Conservation (phyloP, 139 green algal species). For the Ulvella scutata region DNA sequence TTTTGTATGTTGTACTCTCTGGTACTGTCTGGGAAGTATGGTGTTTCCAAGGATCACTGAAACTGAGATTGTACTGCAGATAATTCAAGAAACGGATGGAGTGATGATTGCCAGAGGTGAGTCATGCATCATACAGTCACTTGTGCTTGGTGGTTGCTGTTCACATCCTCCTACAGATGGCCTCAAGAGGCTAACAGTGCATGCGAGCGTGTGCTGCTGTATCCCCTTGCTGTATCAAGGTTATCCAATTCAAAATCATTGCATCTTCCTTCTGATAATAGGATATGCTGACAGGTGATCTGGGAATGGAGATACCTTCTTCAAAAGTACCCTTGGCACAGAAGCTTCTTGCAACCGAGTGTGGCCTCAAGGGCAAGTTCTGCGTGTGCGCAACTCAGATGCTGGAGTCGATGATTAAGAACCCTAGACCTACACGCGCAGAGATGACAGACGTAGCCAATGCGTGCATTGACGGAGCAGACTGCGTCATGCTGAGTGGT, state of each 20-base stretch:
- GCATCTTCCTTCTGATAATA: no score
- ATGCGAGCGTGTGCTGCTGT: no score
- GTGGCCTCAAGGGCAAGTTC: slow-evolving; percentile 17
- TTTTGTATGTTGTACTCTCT: no score
- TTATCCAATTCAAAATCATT: no score
- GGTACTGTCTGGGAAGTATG: no score
- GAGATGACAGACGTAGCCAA: slow-evolving; percentile 85
- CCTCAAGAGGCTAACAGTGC: no score
- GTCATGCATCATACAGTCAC: no score
- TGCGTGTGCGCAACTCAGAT: slow-evolving; percentile 11
- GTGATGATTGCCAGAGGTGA: slow-evolving; percentile 3
- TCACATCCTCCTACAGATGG: no score
- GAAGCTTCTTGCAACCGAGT: slow-evolving; percentile 23
- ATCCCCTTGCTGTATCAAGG: no score
- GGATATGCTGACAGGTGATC: slow-evolving; percentile 12
- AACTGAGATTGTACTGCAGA: no score
- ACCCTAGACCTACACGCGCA: slow-evolving; percentile 48
- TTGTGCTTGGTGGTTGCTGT: no score
- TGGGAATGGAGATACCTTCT: slow-evolving; percentile 21
- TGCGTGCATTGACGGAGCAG: slow-evolving; percentile 65
- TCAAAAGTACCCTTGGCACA: slow-evolving; percentile 12
- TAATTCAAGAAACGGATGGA: slow-evolving; percentile 29
- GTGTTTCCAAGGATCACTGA: no score
- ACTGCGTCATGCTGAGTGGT: slow-evolving; percentile 61
- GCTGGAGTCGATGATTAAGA: slow-evolving; percentile 29